Conservation (phyloP, 2,329 filamentous ascomycete genomes). For the Colletotrichum falcatum region DNA sequence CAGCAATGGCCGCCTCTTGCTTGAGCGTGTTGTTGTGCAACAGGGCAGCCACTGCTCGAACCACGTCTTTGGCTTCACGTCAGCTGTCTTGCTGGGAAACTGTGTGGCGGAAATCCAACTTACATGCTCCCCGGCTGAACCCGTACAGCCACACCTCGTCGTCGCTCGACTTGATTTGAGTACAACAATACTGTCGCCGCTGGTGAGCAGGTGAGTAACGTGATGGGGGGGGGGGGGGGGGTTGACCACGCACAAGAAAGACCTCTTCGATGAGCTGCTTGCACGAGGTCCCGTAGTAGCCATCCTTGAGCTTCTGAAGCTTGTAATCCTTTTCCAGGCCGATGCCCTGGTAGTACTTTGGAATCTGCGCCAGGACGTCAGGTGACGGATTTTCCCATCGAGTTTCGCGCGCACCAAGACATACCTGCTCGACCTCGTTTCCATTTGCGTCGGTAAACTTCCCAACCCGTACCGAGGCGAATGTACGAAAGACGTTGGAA, state of each 20-base stretch:
- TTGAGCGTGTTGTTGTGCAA: slow-evolving; percentile 40
- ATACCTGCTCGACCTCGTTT: slow-evolving; percentile 13
- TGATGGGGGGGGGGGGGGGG: background rate
- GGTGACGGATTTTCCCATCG: no score
- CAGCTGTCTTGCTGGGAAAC: background rate
- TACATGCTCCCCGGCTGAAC: slow-evolving; percentile 54
- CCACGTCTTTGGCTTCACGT: slow-evolving; percentile 43
- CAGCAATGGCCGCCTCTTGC: background rate
- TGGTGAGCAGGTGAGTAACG: background rate
- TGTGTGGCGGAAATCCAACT: background rate
- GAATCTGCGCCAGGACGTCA: background rate
- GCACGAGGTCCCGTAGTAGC: slow-evolving; percentile 39
- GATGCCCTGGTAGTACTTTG: slow-evolving; percentile 41
- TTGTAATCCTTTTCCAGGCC: slow-evolving; percentile 39
- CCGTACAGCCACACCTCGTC: slow-evolving; percentile 57
- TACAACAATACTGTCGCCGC: slow-evolving; percentile 32
- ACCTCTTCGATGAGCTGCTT: slow-evolving; percentile 43
- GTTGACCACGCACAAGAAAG: slow-evolving; percentile 40
- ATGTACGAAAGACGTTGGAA: slow-evolving; percentile 32
- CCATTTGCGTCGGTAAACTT: slow-evolving; percentile 11
- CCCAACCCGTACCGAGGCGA: slow-evolving; percentile 24
- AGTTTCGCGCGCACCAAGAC: no score
- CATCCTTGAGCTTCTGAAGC: slow-evolving; percentile 43
- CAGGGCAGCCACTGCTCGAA: slow-evolving; percentile 53
- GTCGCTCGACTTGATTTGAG: slow-evolving; percentile 35